Percentiles rank a stretch among this genome's conserved stretches.
Evolutionary conservation across 371 early-diverging fungal species (phyloP).

Genomic region (Mortierella polycephala): DNA sequence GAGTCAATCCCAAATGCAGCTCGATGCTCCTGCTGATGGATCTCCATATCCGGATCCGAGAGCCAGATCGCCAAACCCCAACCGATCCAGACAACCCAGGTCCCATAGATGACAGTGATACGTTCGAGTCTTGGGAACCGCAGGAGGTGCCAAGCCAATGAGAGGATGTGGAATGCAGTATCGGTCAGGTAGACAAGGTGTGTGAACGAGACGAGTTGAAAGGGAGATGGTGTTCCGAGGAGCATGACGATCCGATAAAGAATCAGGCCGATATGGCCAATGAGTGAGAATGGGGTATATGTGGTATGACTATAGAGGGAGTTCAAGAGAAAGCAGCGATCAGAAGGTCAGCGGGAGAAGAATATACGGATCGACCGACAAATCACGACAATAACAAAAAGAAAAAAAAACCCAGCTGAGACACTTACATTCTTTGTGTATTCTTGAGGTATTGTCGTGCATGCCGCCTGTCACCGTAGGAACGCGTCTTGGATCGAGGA

Average conservation of each 20-base stretch:
- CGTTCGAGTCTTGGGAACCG: constrained; percentile 61
- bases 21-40: constrained; percentile 45
- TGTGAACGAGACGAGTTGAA: constrained; percentile 59
- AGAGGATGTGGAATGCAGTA: constrained; percentile 63
- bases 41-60: constrained; percentile 50
- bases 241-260: constrained; percentile 53
- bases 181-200: constrained; percentile 64
- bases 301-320: constrained; percentile 51
- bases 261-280: constrained; percentile 59
- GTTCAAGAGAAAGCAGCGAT: constrained; percentile 50
- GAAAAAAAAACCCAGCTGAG: not conserved
- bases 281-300: constrained; percentile 57
- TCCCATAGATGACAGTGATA: constrained; percentile 70
- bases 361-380: not conserved
- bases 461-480: constrained; percentile 43
- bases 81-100: constrained; percentile 72
- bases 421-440: constrained; percentile 39
- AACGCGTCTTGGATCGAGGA: constrained; percentile 38
- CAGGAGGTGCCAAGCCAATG: constrained; percentile 60
- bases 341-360: constrained; percentile 2
- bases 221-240: constrained; percentile 55
- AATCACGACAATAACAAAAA: constrained; percentile 1
- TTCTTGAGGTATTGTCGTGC: constrained; percentile 53
- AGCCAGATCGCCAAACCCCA: constrained; percentile 65
- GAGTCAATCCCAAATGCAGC: constrained; percentile 57